Evolutionary conservation across 352 stramenopile species (phyloP).

Genomic region (Globisporangium mamillatum): DNA sequence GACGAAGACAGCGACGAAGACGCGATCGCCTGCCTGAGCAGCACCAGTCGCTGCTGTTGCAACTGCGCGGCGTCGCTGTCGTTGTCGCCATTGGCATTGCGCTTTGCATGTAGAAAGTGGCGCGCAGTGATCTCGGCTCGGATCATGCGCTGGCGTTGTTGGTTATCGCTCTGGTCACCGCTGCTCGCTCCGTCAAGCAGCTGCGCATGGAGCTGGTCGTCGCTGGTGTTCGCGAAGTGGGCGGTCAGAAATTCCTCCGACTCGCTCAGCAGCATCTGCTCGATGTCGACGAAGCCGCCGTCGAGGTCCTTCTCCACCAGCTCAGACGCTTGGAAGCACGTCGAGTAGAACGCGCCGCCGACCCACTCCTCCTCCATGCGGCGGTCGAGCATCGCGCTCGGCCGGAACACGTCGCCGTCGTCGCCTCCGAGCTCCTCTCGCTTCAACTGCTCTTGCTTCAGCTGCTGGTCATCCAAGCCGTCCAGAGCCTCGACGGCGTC

Average conservation of each 20-base stretch:
- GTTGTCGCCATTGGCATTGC: not conserved
- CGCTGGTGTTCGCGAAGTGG: constrained; percentile 14
- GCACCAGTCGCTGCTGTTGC: constrained; percentile 14
- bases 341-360: constrained; percentile 27
- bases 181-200: not conserved
- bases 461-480: not conserved
- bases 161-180: constrained; percentile 13
- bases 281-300: constrained; percentile 47
- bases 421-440: not conserved
- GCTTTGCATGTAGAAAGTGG: constrained; percentile 13
- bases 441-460: not conserved
- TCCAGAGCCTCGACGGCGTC: constrained; percentile 11
- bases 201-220: constrained; percentile 6
- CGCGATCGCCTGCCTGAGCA: constrained; percentile 18
- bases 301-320: constrained; percentile 24
- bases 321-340: constrained; percentile 28
- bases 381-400: constrained; percentile 56
- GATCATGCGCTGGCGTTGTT: constrained; percentile 22
- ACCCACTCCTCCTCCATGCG: constrained; percentile 48
- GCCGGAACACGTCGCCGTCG: constrained; percentile 48
- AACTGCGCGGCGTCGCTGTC: not conserved
- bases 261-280: constrained; percentile 57
- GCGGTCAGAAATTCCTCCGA: constrained; percentile 34
- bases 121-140: constrained; percentile 17
- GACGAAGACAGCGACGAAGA: constrained; percentile 12